Conservation (phyloP, 257 asterid genomes). For the Solanum sitiens region DNA sequence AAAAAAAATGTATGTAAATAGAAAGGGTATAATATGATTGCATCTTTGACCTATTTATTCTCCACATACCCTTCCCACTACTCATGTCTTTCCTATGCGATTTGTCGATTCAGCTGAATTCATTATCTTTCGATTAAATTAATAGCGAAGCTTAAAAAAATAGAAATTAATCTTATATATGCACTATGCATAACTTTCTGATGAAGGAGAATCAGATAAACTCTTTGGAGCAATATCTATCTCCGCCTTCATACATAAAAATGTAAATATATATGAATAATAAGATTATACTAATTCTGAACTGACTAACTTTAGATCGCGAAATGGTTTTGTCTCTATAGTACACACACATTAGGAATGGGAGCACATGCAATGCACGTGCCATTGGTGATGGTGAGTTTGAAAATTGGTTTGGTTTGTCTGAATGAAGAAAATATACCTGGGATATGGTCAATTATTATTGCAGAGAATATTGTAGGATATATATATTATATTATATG, state of each 20-base stretch:
- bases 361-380: slow-evolving; percentile 26
- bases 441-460: not conserved
- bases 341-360: not conserved
- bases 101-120: too few relatives aligned
- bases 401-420: slow-evolving; percentile 1
- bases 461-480: not conserved
- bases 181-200: not conserved
- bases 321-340: not conserved
- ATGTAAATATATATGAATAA: not conserved
- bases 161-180: not conserved
- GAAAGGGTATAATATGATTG: not conserved
- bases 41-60: slow-evolving; percentile 2
- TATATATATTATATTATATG: not conserved
- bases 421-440: not conserved
- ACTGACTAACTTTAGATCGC: not conserved
- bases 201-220: not conserved
- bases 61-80: slow-evolving; percentile 1
- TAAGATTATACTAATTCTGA: not conserved
- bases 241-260: not conserved
- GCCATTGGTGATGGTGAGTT: not conserved
- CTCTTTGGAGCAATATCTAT: not conserved
- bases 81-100: not conserved
- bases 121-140: accelerated
- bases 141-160: not conserved
- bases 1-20: not conserved